Percentiles rank a stretch among this genome's conserved stretches.
phyloP scores from a whole-genome alignment of 2,329 filamentous ascomycete species.

The Truncatella angustata region DNA sequence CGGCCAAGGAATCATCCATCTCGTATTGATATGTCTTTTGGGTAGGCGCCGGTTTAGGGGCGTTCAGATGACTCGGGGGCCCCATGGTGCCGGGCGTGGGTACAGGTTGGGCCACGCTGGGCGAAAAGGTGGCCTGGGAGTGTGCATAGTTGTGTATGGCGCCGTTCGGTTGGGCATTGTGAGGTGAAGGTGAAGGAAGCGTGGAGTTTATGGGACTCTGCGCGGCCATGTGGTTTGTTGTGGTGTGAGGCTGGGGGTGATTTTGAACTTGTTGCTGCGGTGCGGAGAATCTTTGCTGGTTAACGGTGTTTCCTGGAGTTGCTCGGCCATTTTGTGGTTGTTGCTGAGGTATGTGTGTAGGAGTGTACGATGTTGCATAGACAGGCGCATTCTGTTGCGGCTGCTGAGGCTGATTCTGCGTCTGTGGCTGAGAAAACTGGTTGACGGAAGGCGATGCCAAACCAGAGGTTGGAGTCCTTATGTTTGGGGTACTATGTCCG shows the following conservation, averaged over 20 bases:
- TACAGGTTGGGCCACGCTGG: constrained; percentile 16
- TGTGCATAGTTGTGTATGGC: constrained; percentile 20
- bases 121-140: constrained; percentile 28
- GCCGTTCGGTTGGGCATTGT: constrained; percentile 21
- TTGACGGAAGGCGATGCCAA: background rate
- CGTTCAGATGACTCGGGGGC: constrained; percentile 28
- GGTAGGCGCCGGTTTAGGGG: constrained; percentile 55
- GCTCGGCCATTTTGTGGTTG: background rate
- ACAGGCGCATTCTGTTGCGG: background rate
- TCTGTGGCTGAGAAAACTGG: background rate
- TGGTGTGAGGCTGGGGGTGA: background rate
- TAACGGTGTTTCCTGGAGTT: background rate
- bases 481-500: background rate
- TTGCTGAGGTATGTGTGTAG: background rate
- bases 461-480: background rate
- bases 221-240: background rate
- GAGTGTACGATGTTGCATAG: background rate
- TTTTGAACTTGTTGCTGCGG: background rate
- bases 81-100: constrained; percentile 30
- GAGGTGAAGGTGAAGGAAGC: constrained; percentile 50
- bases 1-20: constrained; percentile 77
- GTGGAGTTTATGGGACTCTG: background rate
- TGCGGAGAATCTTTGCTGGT: constrained; percentile 1
- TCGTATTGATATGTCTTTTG: constrained; percentile 67
- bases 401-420: background rate